A percentile compares a stretch with the other conserved stretches of the same genome.
phyloP scores from a whole-genome alignment of 352 stramenopile species.

The Globisporangium spiculum region DNA sequence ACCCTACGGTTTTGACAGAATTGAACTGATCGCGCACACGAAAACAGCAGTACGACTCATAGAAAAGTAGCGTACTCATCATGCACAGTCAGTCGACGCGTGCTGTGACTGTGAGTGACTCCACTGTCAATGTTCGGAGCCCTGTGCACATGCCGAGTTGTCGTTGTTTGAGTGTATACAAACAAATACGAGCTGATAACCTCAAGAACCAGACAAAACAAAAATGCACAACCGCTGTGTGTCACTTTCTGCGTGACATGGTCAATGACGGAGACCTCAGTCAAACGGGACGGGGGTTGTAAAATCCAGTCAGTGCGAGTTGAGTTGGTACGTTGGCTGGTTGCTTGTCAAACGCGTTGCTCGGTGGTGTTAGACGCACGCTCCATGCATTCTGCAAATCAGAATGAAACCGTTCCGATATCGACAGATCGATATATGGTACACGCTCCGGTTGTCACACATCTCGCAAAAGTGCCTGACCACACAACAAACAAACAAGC shows the following conservation, averaged over 20 bases:
- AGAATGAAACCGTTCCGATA: not conserved
- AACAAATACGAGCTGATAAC: not conserved
- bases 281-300: not conserved
- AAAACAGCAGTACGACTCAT: not conserved
- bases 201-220: not conserved
- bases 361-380: not conserved
- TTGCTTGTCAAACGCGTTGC: not conserved
- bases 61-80: not conserved
- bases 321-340: no score
- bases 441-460: not conserved
- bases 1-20: not conserved
- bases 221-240: not conserved
- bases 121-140: no score
- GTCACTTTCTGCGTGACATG: not conserved
- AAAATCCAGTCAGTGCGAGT: not conserved
- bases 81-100: not conserved
- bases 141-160: no score
- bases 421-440: not conserved
- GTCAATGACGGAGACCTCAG: not conserved
- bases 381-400: not conserved
- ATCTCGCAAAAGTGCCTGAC: not conserved
- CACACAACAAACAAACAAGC: not conserved
- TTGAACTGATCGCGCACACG: not conserved
- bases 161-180: not conserved
- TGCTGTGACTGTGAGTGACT: not conserved